Percentiles rank a stretch among this genome's conserved stretches.
Conservation (phyloP, 129 eudicot species). For the Lactuca saligna region DNA sequence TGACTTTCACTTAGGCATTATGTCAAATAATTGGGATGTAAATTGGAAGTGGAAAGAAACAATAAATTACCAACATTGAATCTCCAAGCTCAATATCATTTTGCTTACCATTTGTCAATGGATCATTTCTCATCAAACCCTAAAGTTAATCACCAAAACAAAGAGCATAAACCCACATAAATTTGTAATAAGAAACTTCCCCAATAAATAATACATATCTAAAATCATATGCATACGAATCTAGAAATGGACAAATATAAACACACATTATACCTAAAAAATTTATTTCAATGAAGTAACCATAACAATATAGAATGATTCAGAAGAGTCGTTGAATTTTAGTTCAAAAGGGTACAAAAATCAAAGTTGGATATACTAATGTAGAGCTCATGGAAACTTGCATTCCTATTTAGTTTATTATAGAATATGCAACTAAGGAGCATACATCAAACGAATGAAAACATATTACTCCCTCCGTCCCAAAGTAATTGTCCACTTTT, state of each 20-base stretch:
- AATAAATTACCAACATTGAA: conserved; percentile 55
- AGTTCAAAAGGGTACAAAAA: background rate
- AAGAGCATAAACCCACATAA: too few relatives aligned
- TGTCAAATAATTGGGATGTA: conserved; percentile 10
- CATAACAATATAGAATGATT: background rate
- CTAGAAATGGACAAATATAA: background rate
- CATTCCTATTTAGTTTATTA: conserved; percentile 6
- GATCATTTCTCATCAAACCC: too few relatives aligned
- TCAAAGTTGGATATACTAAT: background rate
- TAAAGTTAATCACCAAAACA: too few relatives aligned
- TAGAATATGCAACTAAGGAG: background rate
- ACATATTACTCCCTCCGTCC: background rate
- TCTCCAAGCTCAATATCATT: conserved; percentile 80
- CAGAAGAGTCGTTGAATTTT: background rate
- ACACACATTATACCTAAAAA: conserved; percentile 8
- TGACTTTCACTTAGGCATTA: conserved; percentile 18
- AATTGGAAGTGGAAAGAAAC: conserved; percentile 2
- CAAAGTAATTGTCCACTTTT: too few relatives aligned
- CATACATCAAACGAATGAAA: background rate
- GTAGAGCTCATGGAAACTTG: conserved; percentile 24
- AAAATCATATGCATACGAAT: background rate
- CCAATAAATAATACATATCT: background rate
- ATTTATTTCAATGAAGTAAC: background rate
- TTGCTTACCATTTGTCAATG: conserved; percentile 36
- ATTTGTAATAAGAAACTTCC: too few relatives aligned